Conservation (phyloP, 192 early-diverging fungal genomes). For the Mortierella antarctica region DNA sequence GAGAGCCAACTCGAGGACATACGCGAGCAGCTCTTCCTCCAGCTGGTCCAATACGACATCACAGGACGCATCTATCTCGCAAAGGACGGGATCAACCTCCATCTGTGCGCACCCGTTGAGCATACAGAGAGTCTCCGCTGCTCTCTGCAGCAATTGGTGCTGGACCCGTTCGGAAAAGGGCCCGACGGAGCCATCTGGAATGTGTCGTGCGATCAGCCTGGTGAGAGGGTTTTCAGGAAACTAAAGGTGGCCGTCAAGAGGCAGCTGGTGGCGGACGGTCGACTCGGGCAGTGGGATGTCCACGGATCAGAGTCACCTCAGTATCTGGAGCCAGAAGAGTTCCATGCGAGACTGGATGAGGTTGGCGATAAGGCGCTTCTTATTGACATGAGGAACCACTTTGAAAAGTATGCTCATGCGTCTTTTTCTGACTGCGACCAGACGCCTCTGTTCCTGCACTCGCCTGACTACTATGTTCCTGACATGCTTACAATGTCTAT, state of each 20-base stretch:
- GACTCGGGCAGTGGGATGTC: slow-evolving; percentile 16
- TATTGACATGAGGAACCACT: slow-evolving; percentile 85
- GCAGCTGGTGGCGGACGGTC: slow-evolving; percentile 51
- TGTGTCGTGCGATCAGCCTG: slow-evolving; percentile 67
- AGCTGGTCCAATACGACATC: slow-evolving; percentile 58
- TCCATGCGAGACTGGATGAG: slow-evolving; percentile 63
- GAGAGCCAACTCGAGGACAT: slow-evolving; percentile 32
- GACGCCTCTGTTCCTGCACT: neutral
- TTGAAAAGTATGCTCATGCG: slow-evolving; percentile 66
- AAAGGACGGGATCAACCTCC: slow-evolving; percentile 81
- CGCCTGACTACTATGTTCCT: too few species aligned
- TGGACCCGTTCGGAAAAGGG: slow-evolving; percentile 30
- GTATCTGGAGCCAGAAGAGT: slow-evolving; percentile 72
- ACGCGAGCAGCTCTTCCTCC: slow-evolving; percentile 50
- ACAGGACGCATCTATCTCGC: slow-evolving; percentile 82
- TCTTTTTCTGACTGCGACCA: neutral
- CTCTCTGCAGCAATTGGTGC: slow-evolving; percentile 25
- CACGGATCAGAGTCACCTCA: slow-evolving; percentile 60
- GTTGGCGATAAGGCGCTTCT: slow-evolving; percentile 62
- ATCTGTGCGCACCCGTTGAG: slow-evolving; percentile 70
- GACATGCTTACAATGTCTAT: too few species aligned
- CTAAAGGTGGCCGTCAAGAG: slow-evolving; percentile 74
- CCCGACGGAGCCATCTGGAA: slow-evolving; percentile 57
- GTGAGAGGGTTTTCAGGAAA: slow-evolving; percentile 64
- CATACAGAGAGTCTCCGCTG: slow-evolving; percentile 46